These are phyloP conservation scores for Talaromyces sp. DNA, from an alignment of 2,329 filamentous ascomycete species.

Conservation along the genomic window DNA sequence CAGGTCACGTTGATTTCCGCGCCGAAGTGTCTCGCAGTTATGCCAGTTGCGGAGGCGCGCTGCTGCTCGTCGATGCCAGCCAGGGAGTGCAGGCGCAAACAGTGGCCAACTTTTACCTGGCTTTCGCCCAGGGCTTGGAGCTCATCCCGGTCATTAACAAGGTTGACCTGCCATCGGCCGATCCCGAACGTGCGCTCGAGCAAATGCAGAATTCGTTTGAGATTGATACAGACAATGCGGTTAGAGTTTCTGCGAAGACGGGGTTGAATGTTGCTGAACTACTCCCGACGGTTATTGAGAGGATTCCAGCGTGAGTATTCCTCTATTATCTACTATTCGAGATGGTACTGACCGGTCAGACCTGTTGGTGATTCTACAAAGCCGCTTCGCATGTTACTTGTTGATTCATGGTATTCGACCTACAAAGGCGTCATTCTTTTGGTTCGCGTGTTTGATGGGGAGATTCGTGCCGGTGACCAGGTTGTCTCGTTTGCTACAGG, in stretches of 20 bases:
- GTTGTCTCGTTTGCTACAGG: slow-evolving; percentile 85
- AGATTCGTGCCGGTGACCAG: slow-evolving; percentile 74
- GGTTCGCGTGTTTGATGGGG: slow-evolving; percentile 86
- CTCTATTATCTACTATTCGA: background rate
- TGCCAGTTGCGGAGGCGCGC: slow-evolving; percentile 86
- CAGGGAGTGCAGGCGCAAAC: slow-evolving; percentile 97
- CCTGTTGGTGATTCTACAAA: slow-evolving; percentile 68
- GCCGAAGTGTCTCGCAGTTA: slow-evolving; percentile 95
- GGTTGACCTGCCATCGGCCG: slow-evolving; percentile 85
- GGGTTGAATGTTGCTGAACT: slow-evolving; percentile 81
- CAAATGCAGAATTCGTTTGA: slow-evolving; percentile 88
- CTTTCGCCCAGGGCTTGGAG: slow-evolving; percentile 82
- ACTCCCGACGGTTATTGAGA: slow-evolving; percentile 77
- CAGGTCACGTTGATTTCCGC: slow-evolving; percentile 94
- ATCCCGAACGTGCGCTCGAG: slow-evolving; percentile 76
- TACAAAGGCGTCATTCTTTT: slow-evolving; percentile 91
- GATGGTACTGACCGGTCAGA: slow-evolving; percentile 24
- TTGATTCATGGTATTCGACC: slow-evolving; percentile 97
- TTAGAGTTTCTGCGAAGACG: slow-evolving; percentile 87
- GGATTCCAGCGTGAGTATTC: slow-evolving; percentile 61
- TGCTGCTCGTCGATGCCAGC: slow-evolving; percentile 90
- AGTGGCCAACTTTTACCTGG: slow-evolving; percentile 96
- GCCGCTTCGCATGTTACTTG: slow-evolving; percentile 77
- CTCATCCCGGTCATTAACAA: slow-evolving; percentile 95
- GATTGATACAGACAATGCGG: slow-evolving; percentile 68